Evolutionary conservation across 2,329 filamentous ascomycete genomes (phyloP).

Genomic region (Colletotrichum horii): DNA sequence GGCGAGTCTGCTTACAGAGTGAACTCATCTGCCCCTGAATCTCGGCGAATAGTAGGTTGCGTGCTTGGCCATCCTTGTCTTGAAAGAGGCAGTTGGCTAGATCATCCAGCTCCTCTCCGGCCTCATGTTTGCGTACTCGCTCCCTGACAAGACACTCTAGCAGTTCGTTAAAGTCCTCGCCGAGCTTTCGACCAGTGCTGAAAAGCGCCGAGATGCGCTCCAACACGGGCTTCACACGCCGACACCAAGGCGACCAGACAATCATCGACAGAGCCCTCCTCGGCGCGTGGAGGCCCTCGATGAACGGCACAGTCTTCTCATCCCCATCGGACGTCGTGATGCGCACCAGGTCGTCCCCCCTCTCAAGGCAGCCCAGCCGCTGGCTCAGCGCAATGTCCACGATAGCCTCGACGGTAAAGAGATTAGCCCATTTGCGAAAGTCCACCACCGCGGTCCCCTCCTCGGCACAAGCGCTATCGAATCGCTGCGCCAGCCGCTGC

Average conservation of each 20-base stretch:
- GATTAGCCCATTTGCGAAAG: slow-evolving; percentile 56
- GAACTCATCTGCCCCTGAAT: slow-evolving; percentile 56
- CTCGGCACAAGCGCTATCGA: rapidly evolving
- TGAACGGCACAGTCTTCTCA: background rate
- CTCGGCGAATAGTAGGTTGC: slow-evolving; percentile 59
- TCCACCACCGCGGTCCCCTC: background rate
- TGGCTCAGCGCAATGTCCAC: slow-evolving; percentile 59
- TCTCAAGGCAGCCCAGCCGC: slow-evolving; percentile 54
- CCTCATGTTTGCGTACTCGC: background rate
- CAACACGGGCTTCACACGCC: background rate
- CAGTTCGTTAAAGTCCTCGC: background rate
- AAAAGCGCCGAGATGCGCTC: background rate
- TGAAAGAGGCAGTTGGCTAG: background rate
- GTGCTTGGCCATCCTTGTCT: slow-evolving; percentile 35
- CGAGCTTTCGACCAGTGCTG: background rate
- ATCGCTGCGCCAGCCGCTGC: slow-evolving; percentile 45
- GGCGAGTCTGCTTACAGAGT: background rate
- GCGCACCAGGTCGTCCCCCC: slow-evolving; percentile 51
- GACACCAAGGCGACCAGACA: slow-evolving; percentile 42
- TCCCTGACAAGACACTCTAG: background rate
- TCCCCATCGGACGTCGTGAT: slow-evolving; percentile 26
- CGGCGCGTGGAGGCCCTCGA: background rate
- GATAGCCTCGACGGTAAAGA: slow-evolving; percentile 63
- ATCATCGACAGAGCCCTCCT: background rate
- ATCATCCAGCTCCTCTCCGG: slow-evolving; percentile 58